Evolutionary conservation across 2,329 filamentous ascomycete genomes (phyloP).

Genomic region (Pseudogymnoascus verrucosus): DNA sequence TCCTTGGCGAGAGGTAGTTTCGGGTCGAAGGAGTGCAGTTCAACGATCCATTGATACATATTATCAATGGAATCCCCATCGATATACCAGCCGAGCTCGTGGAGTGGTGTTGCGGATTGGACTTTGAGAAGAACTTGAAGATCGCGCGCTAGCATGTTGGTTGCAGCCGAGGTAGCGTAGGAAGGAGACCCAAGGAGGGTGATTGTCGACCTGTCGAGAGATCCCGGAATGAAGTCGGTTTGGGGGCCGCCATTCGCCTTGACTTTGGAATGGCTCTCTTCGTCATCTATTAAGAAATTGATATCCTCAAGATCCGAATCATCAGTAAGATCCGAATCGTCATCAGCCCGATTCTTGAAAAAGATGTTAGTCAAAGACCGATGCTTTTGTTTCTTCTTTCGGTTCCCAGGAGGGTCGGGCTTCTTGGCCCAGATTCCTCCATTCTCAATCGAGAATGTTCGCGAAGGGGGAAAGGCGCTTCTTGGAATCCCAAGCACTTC

Average conservation of each 20-base stretch:
- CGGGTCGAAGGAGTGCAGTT: slow-evolving; percentile 73
- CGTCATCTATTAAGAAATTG: neutral
- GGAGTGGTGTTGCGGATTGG: slow-evolving; percentile 51
- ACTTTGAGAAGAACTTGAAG: slow-evolving; percentile 55
- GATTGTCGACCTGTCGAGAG: slow-evolving; percentile 52
- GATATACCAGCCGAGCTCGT: slow-evolving; percentile 78
- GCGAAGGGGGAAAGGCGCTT: slow-evolving; percentile 18
- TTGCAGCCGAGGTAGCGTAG: slow-evolving; percentile 56
- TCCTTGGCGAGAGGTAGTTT: slow-evolving; percentile 64
- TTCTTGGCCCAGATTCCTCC: slow-evolving; percentile 7
- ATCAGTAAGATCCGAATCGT: neutral
- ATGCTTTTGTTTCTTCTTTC: slow-evolving; percentile 17
- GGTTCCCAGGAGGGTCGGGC: neutral
- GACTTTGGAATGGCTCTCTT: neutral
- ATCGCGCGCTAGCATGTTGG: slow-evolving; percentile 55
- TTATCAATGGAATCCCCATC: slow-evolving; percentile 58
- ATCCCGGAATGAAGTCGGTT: slow-evolving; percentile 61
- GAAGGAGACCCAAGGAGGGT: slow-evolving; percentile 56
- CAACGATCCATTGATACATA: slow-evolving; percentile 85
- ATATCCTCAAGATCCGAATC: slow-evolving; percentile 6
- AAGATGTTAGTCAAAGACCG: neutral
- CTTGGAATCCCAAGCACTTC: slow-evolving; percentile 2
- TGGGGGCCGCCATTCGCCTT: slow-evolving; percentile 12
- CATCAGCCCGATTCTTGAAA: neutral
- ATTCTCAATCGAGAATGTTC: slow-evolving; percentile 5